Evolutionary conservation across 2,329 filamentous ascomycete species (phyloP), one percentile per base, ranked within the genome.

Genomic region (Aureobasidium lini): DNA sequence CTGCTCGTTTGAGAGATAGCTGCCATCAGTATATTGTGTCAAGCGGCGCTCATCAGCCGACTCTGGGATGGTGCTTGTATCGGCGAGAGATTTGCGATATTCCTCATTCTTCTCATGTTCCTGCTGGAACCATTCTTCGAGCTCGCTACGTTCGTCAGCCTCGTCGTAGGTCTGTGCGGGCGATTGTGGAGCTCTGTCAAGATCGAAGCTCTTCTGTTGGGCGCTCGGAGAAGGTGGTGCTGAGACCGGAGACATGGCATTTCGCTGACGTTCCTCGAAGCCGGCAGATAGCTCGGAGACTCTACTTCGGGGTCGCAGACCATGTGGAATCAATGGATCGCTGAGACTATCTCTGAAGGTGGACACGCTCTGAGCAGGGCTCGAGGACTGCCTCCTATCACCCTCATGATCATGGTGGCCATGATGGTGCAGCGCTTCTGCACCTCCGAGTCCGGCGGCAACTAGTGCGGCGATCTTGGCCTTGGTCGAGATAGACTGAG

Each of bases 291-390:
- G 53, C 40, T 62, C 59, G 32, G 61, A 46, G 37, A 56, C 37
- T 44, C 68, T 66, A 54, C 68, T 72, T 16, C 62, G 63, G n/a
- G 69, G 68, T 31, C 69, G 67, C 16, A 71, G 61, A 2, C 66
- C 69, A 31, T 64, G 62, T 8, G 71, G 70, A 1, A 71, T 63
- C 10, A 73, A 65, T 15, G 69, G 66, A 37, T 70, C 68, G 23
- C 36, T 57, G 16, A 54, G 60, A 28, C 84, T 84, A 48, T 84
- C 84, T 66, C 91, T 68, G 67, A 91, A 93, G 63, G 92, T 94
- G 10, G 90, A 93, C 15, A 96, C 89, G 67, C 92, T 96, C 65
- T 94, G 92, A 61, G 95, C 92, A 0, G 93, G 93, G 69, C 92
- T 96, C 85, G 72, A 15, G 83, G 84, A 42, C 23, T 43, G 34